Evolutionary conservation across 2,329 filamentous ascomycete species (phyloP).

Genomic region (Aspergillus aculeatinus): DNA sequence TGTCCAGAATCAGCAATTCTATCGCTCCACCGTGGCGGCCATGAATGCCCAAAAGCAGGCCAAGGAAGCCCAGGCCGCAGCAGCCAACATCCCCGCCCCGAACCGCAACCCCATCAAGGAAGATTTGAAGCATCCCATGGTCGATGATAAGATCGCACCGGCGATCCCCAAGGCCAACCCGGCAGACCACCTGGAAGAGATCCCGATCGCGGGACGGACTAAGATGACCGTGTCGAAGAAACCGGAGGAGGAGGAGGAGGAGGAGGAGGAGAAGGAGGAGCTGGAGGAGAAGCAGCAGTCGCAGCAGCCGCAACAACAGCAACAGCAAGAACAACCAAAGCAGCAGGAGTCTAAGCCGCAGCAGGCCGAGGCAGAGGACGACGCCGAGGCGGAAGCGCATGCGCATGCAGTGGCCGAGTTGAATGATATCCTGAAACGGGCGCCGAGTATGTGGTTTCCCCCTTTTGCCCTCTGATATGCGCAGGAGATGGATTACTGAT

Average conservation of each 20-base stretch:
- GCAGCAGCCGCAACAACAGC: slow-evolving; percentile 55
- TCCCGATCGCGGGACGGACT: slow-evolving; percentile 55
- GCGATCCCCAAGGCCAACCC: slow-evolving; percentile 17
- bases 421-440: slow-evolving; percentile 75
- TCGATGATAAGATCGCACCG: slow-evolving; percentile 4
- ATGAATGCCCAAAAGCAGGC: slow-evolving; percentile 49
- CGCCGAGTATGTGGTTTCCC: slow-evolving; percentile 64
- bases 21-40: slow-evolving; percentile 55
- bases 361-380: slow-evolving; percentile 47
- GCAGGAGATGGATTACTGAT: background rate
- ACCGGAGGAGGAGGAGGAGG: slow-evolving; percentile 31
- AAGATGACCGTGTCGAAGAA: slow-evolving; percentile 47
- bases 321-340: slow-evolving; percentile 11
- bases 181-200: slow-evolving; percentile 42
- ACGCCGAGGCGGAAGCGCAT: slow-evolving; percentile 51
- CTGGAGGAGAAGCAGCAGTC: slow-evolving; percentile 55
- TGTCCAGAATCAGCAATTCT: slow-evolving; percentile 51
- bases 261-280: slow-evolving; percentile 23
- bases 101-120: slow-evolving; percentile 68
- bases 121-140: slow-evolving; percentile 32
- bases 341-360: slow-evolving; percentile 52
- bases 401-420: slow-evolving; percentile 64
- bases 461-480: background rate
- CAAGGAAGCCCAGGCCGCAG: slow-evolving; percentile 42
- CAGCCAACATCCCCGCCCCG: slow-evolving; percentile 62